These are phyloP conservation scores for Wickerhamomyces mucosus DNA, from an alignment of 805 yeast species.

Conservation along the genomic window DNA sequence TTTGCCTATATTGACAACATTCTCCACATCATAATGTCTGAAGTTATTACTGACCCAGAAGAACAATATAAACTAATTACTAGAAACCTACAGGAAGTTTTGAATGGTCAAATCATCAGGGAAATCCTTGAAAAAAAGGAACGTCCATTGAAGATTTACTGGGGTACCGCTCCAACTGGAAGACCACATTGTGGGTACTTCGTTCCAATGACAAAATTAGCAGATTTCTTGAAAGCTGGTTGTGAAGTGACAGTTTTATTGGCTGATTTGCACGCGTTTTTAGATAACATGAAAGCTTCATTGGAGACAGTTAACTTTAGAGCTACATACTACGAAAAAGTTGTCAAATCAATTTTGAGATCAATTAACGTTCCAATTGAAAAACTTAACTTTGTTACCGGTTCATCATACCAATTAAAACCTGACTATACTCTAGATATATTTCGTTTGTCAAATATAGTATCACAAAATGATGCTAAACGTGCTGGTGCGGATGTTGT, in stretches of 20 bases:
- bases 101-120: slow-evolving; percentile 81
- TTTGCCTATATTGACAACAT: too few relatives aligned
- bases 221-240: slow-evolving; percentile 92
- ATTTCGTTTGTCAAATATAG: slow-evolving; percentile 74
- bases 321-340: slow-evolving; percentile 78
- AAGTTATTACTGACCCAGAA: slow-evolving; percentile 33
- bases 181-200: slow-evolving; percentile 98
- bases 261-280: slow-evolving; percentile 94
- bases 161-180: slow-evolving; percentile 99
- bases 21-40: too few relatives aligned
- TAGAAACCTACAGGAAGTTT: slow-evolving; percentile 82
- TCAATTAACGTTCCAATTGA: slow-evolving; percentile 91
- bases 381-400: slow-evolving; percentile 71
- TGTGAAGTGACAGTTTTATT: slow-evolving; percentile 85
- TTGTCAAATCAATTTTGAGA: slow-evolving; percentile 75
- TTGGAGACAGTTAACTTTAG: slow-evolving; percentile 83
- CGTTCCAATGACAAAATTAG: slow-evolving; percentile 95
- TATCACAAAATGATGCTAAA: slow-evolving; percentile 91
- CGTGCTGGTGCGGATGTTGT: slow-evolving; percentile 99
- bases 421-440: slow-evolving; percentile 81
- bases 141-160: slow-evolving; percentile 79
- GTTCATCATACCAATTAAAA: slow-evolving; percentile 80
- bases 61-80: slow-evolving; percentile 71
- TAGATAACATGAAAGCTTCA: slow-evolving; percentile 98
- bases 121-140: slow-evolving; percentile 72